phyloP scores from a whole-genome alignment of 768 basidiomycete genomes.

The Rhodosporidiobolus odoratus region DNA sequence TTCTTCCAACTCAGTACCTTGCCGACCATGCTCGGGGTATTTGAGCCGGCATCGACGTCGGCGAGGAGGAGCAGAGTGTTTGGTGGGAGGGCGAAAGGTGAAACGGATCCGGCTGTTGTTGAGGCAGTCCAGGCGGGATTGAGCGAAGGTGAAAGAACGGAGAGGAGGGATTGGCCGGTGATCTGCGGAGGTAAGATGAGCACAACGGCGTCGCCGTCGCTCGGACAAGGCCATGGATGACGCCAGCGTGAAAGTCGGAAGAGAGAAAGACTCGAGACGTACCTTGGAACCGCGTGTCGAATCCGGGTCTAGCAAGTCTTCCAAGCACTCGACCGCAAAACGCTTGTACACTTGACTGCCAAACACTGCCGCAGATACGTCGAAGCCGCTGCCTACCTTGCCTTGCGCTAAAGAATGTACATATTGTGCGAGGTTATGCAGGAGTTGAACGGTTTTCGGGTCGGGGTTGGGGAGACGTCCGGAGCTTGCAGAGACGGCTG shows the following conservation, averaged over 20 bases:
- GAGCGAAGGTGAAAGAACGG: conserved; percentile 56
- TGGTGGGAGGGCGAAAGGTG: conserved; percentile 75
- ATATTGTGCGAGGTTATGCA: conserved; percentile 90
- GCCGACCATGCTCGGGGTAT: conserved; percentile 88
- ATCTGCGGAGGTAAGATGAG: not conserved
- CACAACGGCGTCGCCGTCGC: too few relatives aligned
- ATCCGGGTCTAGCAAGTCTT: conserved; percentile 57
- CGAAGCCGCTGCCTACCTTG: conserved; percentile 96
- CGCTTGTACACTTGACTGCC: conserved; percentile 90
- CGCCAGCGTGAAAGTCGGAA: not conserved
- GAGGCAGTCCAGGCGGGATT: conserved; percentile 69
- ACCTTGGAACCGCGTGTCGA: not conserved
- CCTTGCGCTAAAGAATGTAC: conserved; percentile 95
- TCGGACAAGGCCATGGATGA: too few relatives aligned
- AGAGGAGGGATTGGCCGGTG: conserved; percentile 48
- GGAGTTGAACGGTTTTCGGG: conserved; percentile 56
- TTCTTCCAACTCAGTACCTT: conserved; percentile 86
- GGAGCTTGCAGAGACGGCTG: conserved; percentile 28
- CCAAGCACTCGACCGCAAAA: conserved; percentile 59
- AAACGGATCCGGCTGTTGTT: conserved; percentile 46
- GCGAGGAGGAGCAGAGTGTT: conserved; percentile 78
- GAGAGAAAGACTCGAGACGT: not conserved
- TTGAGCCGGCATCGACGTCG: conserved; percentile 91
- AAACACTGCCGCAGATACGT: conserved; percentile 86
- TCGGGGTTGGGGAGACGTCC: conserved; percentile 36